phyloP scores from a whole-genome alignment of 2,329 filamentous ascomycete species.

The Hysterium pulicare region DNA sequence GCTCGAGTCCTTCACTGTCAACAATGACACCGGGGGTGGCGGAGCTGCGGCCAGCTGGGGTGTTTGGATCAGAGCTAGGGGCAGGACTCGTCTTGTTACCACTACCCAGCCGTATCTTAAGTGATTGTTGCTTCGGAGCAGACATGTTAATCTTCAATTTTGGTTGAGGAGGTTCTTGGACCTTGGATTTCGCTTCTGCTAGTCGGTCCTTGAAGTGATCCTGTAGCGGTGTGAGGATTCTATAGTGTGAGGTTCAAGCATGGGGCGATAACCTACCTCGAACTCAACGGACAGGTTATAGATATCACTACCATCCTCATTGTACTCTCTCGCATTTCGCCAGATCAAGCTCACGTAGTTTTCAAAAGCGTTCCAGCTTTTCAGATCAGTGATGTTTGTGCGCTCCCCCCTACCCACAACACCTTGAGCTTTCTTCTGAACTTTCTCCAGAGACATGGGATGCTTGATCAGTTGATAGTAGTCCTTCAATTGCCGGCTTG shows the following conservation, averaged over 20 bases:
- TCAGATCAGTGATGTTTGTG: constrained; percentile 64
- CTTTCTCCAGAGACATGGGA: constrained; percentile 71
- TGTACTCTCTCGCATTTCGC: constrained; percentile 85
- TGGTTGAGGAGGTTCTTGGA: constrained; percentile 68
- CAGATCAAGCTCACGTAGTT: constrained; percentile 78
- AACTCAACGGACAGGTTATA: constrained; percentile 73
- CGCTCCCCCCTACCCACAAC: constrained; percentile 64
- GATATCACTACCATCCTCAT: constrained; percentile 87
- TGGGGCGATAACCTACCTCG: constrained; percentile 55
- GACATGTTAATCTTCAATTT: constrained; percentile 79
- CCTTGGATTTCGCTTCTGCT: constrained; percentile 67
- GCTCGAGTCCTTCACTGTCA: constrained; percentile 52
- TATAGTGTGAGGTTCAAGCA: constrained; percentile 5
- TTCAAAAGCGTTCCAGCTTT: constrained; percentile 78
- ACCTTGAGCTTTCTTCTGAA: constrained; percentile 75
- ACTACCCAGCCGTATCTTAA: constrained; percentile 71
- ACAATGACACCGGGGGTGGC: constrained; percentile 49
- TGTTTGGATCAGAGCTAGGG: constrained; percentile 34
- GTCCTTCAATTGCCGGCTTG: constrained; percentile 71
- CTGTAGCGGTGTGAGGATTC: constrained; percentile 44
- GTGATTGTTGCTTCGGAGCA: constrained; percentile 40
- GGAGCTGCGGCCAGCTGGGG: constrained; percentile 39
- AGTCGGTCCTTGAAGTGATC: constrained; percentile 66
- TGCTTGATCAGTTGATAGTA: constrained; percentile 83
- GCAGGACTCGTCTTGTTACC: constrained; percentile 38